Evolutionary conservation across 192 early-diverging fungal species (phyloP).

Genomic region (Helicostylum pulchrum): DNA sequence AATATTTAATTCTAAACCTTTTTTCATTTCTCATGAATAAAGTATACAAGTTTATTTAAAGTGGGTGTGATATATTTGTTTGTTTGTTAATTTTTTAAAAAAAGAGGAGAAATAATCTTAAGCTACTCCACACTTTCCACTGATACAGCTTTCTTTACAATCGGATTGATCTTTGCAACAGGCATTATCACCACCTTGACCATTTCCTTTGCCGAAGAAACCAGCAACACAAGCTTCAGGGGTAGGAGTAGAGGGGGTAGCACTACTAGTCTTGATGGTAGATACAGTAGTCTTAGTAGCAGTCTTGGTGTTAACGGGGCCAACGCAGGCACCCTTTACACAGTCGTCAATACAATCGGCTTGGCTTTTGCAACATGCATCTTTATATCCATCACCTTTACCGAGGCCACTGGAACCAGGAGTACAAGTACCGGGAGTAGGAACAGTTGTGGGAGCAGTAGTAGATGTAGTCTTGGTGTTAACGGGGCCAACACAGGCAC

Average conservation of each 20-base stretch:
- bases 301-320: slow-evolving; percentile 1
- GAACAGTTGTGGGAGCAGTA: slow-evolving; percentile 4
- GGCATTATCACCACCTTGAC: neutral
- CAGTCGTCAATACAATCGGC: slow-evolving; percentile 5
- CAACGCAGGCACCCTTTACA: neutral
- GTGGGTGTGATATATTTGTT: too few relatives aligned
- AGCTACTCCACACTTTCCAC: too few relatives aligned
- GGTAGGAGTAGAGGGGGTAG: slow-evolving; percentile 1
- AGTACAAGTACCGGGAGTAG: slow-evolving; percentile 1
- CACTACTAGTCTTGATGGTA: too few relatives aligned
- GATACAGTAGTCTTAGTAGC: slow-evolving; percentile 16
- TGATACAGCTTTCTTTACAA: slow-evolving; percentile 5
- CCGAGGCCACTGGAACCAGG: neutral
- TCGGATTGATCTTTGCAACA: slow-evolving; percentile 12
- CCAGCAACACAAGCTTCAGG: slow-evolving; percentile 1
- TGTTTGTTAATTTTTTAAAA: too few relatives aligned
- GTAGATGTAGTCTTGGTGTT: slow-evolving; percentile 11
- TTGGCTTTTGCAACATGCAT: slow-evolving; percentile 2
- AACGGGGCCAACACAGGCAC: slow-evolving; percentile 1
- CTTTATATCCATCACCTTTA: neutral
- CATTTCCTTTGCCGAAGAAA: neutral
- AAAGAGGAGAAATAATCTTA: too few relatives aligned
- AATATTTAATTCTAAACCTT: too few relatives aligned
- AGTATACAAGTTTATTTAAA: too few relatives aligned
- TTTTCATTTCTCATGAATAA: too few relatives aligned